Conservation (phyloP, 139 green algal species). For the Yamagishiella unicocca region DNA sequence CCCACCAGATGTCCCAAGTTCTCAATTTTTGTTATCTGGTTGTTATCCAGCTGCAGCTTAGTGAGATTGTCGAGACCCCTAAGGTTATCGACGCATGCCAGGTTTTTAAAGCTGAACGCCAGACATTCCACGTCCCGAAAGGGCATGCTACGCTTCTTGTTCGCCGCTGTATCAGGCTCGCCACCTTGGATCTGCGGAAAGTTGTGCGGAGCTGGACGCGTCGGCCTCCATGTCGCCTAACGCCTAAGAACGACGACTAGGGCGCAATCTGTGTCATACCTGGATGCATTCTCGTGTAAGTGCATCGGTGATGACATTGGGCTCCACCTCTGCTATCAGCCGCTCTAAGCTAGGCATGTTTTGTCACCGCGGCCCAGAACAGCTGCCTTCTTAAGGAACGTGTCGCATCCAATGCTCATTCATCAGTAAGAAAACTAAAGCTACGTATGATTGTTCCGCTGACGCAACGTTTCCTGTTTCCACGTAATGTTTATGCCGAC, state of each 20-base stretch:
- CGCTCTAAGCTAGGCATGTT: slow-evolving; percentile 55
- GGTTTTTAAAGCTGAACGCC: slow-evolving; percentile 80
- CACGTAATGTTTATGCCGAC: too few species aligned
- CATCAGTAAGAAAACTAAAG: too few species aligned
- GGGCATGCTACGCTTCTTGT: slow-evolving; percentile 73
- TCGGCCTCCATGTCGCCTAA: too few species aligned
- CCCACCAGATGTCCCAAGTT: slow-evolving; percentile 81
- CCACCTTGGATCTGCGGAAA: slow-evolving; percentile 55
- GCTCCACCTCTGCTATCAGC: slow-evolving; percentile 74
- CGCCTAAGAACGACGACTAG: too few species aligned
- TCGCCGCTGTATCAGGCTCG: slow-evolving; percentile 65
- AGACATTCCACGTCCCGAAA: slow-evolving; percentile 76
- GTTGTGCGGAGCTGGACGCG: too few species aligned
- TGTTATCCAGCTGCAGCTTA: slow-evolving; percentile 93
- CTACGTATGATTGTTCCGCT: too few species aligned
- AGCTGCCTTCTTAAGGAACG: background rate
- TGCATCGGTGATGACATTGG: slow-evolving; percentile 75
- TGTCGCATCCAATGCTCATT: too few species aligned
- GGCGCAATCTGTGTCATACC: too few species aligned
- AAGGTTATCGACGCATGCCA: slow-evolving; percentile 81
- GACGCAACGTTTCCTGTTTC: too few species aligned
- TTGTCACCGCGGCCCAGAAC: background rate
- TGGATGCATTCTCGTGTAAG: slow-evolving; percentile 76
- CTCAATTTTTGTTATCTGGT: slow-evolving; percentile 82
- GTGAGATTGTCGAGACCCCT: slow-evolving; percentile 75